These are phyloP conservation scores for Suhomyces taliae DNA, from an alignment of 1,139 yeast species.

Conservation along the genomic window DNA sequence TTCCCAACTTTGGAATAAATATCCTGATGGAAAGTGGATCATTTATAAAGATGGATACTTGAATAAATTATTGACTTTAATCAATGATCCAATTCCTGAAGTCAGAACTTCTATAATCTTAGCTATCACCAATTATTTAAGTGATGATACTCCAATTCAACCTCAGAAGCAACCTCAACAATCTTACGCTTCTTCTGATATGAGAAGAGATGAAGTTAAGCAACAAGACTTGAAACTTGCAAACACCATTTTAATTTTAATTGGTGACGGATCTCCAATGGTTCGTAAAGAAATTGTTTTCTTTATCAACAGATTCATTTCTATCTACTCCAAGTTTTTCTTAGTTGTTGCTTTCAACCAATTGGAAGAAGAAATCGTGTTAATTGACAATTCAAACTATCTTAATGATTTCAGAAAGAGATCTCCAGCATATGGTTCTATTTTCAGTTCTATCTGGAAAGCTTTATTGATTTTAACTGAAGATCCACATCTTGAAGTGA, in stretches of 20 bases:
- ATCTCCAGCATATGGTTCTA: slow-evolving; percentile 80
- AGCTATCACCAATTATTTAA: slow-evolving; percentile 71
- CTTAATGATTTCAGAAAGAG: slow-evolving; percentile 60
- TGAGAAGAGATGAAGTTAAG: slow-evolving; percentile 45
- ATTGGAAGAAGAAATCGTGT: slow-evolving; percentile 74
- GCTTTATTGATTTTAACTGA: slow-evolving; percentile 76
- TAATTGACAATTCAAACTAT: slow-evolving; percentile 59
- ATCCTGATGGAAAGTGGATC: slow-evolving; percentile 75
- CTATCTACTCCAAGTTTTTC: slow-evolving; percentile 71
- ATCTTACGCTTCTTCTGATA: slow-evolving; percentile 24
- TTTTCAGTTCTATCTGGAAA: slow-evolving; percentile 88
- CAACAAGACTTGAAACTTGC: slow-evolving; percentile 57
- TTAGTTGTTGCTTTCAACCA: slow-evolving; percentile 87
- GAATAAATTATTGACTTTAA: slow-evolving; percentile 53
- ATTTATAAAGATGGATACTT: slow-evolving; percentile 67
- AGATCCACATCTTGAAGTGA: slow-evolving; percentile 88
- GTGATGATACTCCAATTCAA: slow-evolving; percentile 31
- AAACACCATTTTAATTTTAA: slow-evolving; percentile 44
- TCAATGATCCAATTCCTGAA: slow-evolving; percentile 92
- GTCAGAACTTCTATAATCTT: slow-evolving; percentile 83
- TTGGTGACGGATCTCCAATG: slow-evolving; percentile 86
- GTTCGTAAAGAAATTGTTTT: slow-evolving; percentile 84
- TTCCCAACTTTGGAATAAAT: slow-evolving; percentile 73
- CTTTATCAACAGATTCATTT: slow-evolving; percentile 72
- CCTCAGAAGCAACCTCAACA: slow-evolving; percentile 26